These are phyloP conservation scores for Plectosphaerella cucumerina DNA, from an alignment of 2,329 filamentous ascomycete species.

Conservation along the genomic window DNA sequence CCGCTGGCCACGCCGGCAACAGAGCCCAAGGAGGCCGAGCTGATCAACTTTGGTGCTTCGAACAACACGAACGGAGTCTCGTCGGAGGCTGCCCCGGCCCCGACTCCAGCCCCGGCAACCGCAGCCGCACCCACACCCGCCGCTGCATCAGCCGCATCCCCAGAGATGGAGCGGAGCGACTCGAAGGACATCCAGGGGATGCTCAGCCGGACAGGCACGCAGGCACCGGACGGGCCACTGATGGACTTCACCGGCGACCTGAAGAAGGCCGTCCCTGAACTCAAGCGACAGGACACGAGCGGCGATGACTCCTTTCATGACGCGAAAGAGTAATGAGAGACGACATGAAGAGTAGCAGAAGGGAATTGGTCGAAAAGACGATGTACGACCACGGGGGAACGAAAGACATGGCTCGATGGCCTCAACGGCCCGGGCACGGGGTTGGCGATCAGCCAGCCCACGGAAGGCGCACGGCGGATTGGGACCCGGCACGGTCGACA, in stretches of 20 bases:
- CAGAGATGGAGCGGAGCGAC: slow-evolving; percentile 3
- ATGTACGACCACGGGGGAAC: no score
- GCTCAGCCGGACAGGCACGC: slow-evolving; percentile 43
- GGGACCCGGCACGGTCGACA: no score
- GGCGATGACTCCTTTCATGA: slow-evolving; percentile 35
- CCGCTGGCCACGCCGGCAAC: slow-evolving; percentile 6
- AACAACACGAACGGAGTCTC: neutral
- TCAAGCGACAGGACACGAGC: slow-evolving; percentile 28
- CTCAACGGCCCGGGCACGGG: no score
- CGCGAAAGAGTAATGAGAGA: slow-evolving; percentile 21
- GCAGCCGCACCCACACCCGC: slow-evolving; percentile 21
- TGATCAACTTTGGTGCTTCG: slow-evolving; percentile 54
- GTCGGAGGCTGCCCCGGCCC: neutral
- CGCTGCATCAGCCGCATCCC: slow-evolving; percentile 4
- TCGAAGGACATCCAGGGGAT: slow-evolving; percentile 36
- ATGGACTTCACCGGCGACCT: slow-evolving; percentile 54
- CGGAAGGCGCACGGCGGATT: no score
- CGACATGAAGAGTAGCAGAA: no score
- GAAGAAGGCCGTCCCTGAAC: slow-evolving; percentile 29
- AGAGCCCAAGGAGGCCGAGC: slow-evolving; percentile 23
- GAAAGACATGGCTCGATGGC: no score
- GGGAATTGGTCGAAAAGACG: no score
- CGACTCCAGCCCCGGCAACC: neutral
- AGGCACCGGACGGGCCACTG: slow-evolving; percentile 40
- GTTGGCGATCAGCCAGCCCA: no score